These are phyloP conservation scores for Pythium phragmitis DNA, from an alignment of 352 stramenopile species.

Conservation along the genomic window DNA sequence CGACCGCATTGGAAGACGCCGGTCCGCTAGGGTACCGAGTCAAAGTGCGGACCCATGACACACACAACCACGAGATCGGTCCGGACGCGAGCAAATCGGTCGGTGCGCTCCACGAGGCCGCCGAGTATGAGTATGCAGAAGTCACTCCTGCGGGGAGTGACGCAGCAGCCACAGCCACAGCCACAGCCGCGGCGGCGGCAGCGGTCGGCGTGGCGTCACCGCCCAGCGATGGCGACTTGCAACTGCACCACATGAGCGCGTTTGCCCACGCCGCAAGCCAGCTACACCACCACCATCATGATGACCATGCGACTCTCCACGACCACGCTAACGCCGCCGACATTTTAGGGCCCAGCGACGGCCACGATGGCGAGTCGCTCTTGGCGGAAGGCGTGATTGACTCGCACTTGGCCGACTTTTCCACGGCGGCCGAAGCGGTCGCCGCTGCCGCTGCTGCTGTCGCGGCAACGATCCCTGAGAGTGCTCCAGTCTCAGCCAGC, in stretches of 20 bases:
- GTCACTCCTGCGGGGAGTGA: background rate
- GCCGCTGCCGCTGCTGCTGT: constrained; percentile 24
- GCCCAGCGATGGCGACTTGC: constrained; percentile 22
- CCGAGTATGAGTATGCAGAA: constrained; percentile 49
- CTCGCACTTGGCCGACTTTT: constrained; percentile 46
- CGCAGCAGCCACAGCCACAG: background rate
- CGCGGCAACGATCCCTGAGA: constrained; percentile 9
- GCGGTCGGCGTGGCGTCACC: constrained; percentile 22
- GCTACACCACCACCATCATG: constrained; percentile 31
- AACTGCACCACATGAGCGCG: constrained; percentile 14
- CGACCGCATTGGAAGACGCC: constrained; percentile 61
- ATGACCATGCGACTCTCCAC: constrained; percentile 33
- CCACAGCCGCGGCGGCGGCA: background rate
- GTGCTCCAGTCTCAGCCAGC: background rate
- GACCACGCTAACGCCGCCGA: constrained; percentile 33
- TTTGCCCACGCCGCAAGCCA: constrained; percentile 22
- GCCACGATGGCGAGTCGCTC: constrained; percentile 53
- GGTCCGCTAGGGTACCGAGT: constrained; percentile 50
- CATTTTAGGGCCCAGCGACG: constrained; percentile 37
- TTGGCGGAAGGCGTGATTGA: constrained; percentile 52
- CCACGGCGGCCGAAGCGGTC: constrained; percentile 26
- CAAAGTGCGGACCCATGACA: constrained; percentile 66
- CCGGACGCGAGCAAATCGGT: constrained; percentile 64
- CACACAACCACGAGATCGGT: constrained; percentile 79
- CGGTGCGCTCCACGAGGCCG: constrained; percentile 47